These are phyloP conservation scores for Rubia tinctorum DNA, from an alignment of 305 asterid genomes.

Conservation along the genomic window DNA sequence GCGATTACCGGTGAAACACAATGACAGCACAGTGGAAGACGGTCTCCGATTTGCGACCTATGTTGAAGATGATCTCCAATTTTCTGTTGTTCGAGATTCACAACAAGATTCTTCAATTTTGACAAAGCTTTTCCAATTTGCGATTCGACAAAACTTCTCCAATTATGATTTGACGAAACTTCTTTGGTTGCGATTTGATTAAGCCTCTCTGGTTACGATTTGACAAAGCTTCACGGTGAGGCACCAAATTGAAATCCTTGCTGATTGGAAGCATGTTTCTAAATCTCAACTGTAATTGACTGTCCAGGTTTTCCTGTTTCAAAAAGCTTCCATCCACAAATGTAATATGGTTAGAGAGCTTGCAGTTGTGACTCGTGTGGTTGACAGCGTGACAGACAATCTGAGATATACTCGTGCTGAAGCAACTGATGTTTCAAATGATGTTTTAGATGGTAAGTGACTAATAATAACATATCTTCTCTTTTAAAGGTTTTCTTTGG, in stretches of 20 bases:
- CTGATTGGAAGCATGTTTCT: not conserved
- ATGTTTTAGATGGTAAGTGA: constrained; percentile 86
- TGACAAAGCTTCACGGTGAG: no score
- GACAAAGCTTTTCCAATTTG: no score
- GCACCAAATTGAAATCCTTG: not conserved
- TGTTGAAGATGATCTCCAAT: no score
- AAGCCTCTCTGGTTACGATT: no score
- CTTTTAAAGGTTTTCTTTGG: not conserved
- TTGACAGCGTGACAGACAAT: constrained; percentile 95
- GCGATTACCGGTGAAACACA: no score
- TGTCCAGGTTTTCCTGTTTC: constrained; percentile 86
- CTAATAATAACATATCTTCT: not conserved
- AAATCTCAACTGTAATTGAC: constrained; percentile 1
- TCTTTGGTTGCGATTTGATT: no score
- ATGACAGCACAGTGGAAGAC: no score
- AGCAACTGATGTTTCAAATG: constrained; percentile 99
- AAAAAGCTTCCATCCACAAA: constrained; percentile 83
- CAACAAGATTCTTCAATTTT: no score
- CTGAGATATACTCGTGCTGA: constrained; percentile 98
- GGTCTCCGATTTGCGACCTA: no score
- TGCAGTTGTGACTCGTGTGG: constrained; percentile 89
- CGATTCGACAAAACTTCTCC: no score
- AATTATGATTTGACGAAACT: no score
- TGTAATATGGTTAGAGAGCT: constrained; percentile 98
- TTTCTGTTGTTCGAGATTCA: no score